Conservation (phyloP, 2,329 filamentous ascomycete genomes). For the Hansfordia pulvinata region DNA sequence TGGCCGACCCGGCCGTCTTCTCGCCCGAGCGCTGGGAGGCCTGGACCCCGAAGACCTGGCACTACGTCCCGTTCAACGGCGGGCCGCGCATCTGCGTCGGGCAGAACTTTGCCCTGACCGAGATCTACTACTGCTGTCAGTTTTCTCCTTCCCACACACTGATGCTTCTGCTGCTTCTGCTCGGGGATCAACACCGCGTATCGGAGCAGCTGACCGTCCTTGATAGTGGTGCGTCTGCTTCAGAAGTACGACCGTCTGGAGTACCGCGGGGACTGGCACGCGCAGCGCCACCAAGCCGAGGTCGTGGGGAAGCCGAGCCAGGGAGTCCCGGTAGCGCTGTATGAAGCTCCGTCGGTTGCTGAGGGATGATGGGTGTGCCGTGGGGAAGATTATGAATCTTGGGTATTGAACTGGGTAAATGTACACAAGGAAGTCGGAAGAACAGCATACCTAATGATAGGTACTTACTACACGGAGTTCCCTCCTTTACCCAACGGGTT, state of each 20-base stretch:
- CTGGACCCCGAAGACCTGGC: slow-evolving; percentile 37
- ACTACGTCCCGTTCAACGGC: slow-evolving; percentile 40
- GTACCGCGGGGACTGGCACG: slow-evolving; percentile 28
- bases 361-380: too few species aligned
- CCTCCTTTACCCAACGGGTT: too few species aligned
- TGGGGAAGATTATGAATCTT: too few species aligned
- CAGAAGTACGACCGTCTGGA: slow-evolving; percentile 45
- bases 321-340: slow-evolving; percentile 25
- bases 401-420: too few species aligned
- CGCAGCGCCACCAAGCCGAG: slow-evolving; percentile 28
- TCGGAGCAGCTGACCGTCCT: neutral
- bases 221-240: slow-evolving; percentile 32
- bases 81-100: slow-evolving; percentile 42
- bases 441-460: too few species aligned
- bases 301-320: slow-evolving; percentile 27
- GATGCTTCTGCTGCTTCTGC: slow-evolving; percentile 7
- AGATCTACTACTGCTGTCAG: slow-evolving; percentile 36
- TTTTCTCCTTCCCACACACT: slow-evolving; percentile 9
- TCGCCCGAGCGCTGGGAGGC: slow-evolving; percentile 35
- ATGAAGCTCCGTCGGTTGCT: too few species aligned
- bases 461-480: too few species aligned
- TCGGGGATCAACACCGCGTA: neutral
- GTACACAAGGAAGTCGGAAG: too few species aligned
- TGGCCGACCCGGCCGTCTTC: slow-evolving; percentile 24
- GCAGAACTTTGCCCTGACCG: slow-evolving; percentile 44